Evolutionary conservation across 768 basidiomycete genomes (phyloP).

Genomic region (Tricholoma hemisulphureum): DNA sequence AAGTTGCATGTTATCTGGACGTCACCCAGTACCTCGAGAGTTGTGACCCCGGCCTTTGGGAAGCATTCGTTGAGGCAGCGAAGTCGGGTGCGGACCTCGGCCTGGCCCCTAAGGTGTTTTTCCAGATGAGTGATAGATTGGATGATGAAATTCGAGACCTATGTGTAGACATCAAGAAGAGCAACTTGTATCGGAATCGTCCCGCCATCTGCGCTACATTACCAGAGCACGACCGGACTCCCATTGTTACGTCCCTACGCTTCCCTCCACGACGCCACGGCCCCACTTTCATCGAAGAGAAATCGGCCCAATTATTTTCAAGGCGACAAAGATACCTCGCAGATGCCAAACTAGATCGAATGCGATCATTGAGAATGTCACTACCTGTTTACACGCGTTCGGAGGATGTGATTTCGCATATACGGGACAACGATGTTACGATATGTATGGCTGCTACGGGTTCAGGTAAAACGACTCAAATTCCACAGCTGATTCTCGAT

Average conservation of each 20-base stretch:
- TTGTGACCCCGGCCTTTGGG: slow-evolving; percentile 83
- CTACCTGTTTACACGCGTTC: slow-evolving; percentile 78
- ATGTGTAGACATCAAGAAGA: slow-evolving; percentile 61
- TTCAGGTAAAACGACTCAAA: slow-evolving; percentile 92
- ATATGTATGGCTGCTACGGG: slow-evolving; percentile 89
- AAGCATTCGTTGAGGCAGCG: slow-evolving; percentile 57
- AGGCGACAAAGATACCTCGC: slow-evolving; percentile 57
- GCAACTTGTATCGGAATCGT: slow-evolving; percentile 63
- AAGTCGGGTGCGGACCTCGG: slow-evolving; percentile 69
- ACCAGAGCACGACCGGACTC: not conserved
- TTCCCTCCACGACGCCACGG: slow-evolving; percentile 21
- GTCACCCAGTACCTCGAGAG: slow-evolving; percentile 82
- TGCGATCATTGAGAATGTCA: slow-evolving; percentile 63
- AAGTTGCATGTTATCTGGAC: slow-evolving; percentile 78
- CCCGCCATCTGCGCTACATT: slow-evolving; percentile 33
- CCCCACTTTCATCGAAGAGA: slow-evolving; percentile 37
- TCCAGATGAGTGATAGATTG: slow-evolving; percentile 61
- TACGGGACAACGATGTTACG: slow-evolving; percentile 78
- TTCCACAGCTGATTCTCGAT: slow-evolving; percentile 90
- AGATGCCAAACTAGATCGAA: slow-evolving; percentile 58
- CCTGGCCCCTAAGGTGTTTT: slow-evolving; percentile 65
- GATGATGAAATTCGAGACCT: slow-evolving; percentile 72
- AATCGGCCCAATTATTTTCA: slow-evolving; percentile 56
- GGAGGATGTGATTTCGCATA: slow-evolving; percentile 62
- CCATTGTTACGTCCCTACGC: not conserved